phyloP scores from a whole-genome alignment of 805 yeast genomes.

The Suhomyces canberraensis region DNA sequence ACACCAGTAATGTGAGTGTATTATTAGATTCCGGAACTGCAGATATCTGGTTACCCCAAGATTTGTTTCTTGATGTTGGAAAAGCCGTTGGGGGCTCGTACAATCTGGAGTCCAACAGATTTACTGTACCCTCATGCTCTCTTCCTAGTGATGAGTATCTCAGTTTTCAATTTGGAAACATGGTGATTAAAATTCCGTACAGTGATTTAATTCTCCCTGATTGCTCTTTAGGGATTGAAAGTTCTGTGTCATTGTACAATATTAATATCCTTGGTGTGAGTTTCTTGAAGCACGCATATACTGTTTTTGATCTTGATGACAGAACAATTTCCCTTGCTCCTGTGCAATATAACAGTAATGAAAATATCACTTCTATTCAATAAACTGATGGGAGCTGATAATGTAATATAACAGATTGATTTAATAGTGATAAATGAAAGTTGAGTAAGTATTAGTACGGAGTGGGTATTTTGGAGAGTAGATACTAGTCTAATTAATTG shows the following conservation, averaged over 20 bases:
- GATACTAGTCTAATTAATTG: too few relatives aligned
- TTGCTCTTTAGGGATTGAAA: constrained; percentile 2
- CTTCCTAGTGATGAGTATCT: constrained; percentile 3
- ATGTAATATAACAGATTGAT: too few relatives aligned
- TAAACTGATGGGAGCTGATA: too few relatives aligned
- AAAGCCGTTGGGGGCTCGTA: constrained; percentile 10
- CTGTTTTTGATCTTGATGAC: constrained; percentile 25
- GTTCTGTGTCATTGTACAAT: constrained; percentile 1
- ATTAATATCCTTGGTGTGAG: constrained; percentile 21
- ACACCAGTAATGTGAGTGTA: neutral
- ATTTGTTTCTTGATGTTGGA: constrained; percentile 8
- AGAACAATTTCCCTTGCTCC: constrained; percentile 22
- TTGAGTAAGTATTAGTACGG: too few relatives aligned
- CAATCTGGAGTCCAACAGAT: neutral
- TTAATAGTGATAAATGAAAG: too few relatives aligned
- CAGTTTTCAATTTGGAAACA: constrained; percentile 2
- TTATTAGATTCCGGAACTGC: constrained; percentile 21
- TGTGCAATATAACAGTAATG: constrained; percentile 14
- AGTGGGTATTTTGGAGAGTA: too few relatives aligned
- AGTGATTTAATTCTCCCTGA: constrained; percentile 5
- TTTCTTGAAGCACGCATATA: constrained; percentile 23
- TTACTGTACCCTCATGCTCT: constrained; percentile 1
- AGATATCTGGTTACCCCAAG: constrained; percentile 15
- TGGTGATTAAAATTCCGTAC: constrained; percentile 4
- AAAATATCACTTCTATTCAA: constrained; percentile 2